These are phyloP conservation scores for Thuidium tamariscinum DNA, from an alignment of 225 moss, liverwort and hornwort species.

Conservation along the genomic window DNA sequence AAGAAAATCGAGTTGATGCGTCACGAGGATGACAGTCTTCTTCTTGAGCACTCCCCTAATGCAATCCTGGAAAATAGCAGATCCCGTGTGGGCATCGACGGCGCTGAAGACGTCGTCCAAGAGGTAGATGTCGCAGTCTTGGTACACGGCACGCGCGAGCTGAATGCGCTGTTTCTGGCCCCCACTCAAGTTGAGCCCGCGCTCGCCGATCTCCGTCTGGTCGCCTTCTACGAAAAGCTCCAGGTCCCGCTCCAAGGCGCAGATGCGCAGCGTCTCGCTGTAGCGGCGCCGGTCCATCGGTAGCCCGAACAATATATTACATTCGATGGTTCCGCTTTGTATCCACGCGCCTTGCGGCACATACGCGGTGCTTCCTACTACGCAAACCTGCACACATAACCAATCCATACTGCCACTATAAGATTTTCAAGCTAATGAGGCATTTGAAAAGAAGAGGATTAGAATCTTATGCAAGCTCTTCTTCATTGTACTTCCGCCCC, in stretches of 20 bases:
- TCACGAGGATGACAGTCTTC: slow-evolving; percentile 78
- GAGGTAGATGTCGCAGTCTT: slow-evolving; percentile 71
- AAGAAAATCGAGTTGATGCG: slow-evolving; percentile 86
- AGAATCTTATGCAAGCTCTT: background rate
- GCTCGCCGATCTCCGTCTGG: slow-evolving; percentile 77
- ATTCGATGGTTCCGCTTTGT: slow-evolving; percentile 73
- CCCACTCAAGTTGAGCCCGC: slow-evolving; percentile 88
- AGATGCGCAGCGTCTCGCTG: slow-evolving; percentile 43
- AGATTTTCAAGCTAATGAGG: background rate
- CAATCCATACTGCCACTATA: background rate
- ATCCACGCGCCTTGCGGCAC: slow-evolving; percentile 86
- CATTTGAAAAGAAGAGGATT: background rate
- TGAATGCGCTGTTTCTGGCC: slow-evolving; percentile 93
- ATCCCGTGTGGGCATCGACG: slow-evolving; percentile 40
- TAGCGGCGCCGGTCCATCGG: slow-evolving; percentile 55
- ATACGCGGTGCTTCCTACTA: slow-evolving; percentile 59
- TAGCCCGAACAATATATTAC: slow-evolving; percentile 62
- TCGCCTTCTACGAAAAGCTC: slow-evolving; percentile 38
- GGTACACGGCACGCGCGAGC: slow-evolving; percentile 84
- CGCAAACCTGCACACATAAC: slow-evolving; percentile 38
- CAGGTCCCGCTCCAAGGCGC: slow-evolving; percentile 65
- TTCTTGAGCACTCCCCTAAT: slow-evolving; percentile 41
- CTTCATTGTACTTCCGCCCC: too few species aligned
- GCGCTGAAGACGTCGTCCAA: slow-evolving; percentile 69
- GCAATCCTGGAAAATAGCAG: slow-evolving; percentile 55